These are phyloP conservation scores for Kodamaea hsintzibuensis DNA, from an alignment of 805 yeast genomes.

Conservation along the genomic window DNA sequence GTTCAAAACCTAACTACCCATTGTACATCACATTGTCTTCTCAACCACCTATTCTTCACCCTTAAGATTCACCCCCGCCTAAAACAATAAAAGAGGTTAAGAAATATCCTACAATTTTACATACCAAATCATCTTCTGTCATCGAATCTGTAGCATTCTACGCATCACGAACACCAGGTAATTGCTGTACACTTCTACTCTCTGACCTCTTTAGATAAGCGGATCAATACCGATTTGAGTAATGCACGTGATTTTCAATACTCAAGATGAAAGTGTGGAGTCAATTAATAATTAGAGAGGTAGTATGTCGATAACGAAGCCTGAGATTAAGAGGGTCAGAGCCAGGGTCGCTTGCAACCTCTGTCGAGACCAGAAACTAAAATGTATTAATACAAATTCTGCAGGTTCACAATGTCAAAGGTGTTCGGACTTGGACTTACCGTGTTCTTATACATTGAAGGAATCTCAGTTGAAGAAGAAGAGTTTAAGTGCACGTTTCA, in stretches of 20 bases:
- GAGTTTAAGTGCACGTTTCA: not conserved
- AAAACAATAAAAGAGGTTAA: too few relatives aligned
- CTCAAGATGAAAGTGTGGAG: not conserved
- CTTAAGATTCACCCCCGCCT: too few relatives aligned
- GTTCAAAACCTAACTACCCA: too few relatives aligned
- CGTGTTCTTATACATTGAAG: slow-evolving; percentile 22
- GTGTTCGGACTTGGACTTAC: slow-evolving; percentile 17
- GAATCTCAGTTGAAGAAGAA: slow-evolving; percentile 20
- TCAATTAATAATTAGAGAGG: not conserved
- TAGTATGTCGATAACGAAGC: slow-evolving; percentile 3
- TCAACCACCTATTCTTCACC: too few relatives aligned
- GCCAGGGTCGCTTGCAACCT: slow-evolving; percentile 17
- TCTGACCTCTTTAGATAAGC: not conserved
- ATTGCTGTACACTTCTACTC: not conserved
- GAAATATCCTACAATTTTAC: too few relatives aligned
- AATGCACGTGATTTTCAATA: not conserved
- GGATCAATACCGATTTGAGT: not conserved
- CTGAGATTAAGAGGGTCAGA: slow-evolving; percentile 6
- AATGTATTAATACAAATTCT: slow-evolving; percentile 11
- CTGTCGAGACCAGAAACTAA: slow-evolving; percentile 16
- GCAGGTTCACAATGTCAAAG: slow-evolving; percentile 17
- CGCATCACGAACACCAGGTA: too few relatives aligned
- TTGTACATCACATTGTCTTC: too few relatives aligned
- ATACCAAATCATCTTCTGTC: too few relatives aligned
- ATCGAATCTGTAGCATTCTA: too few relatives aligned